Evolutionary conservation across 2,329 filamentous ascomycete species (phyloP).

Genomic region (Fusarium napiforme): DNA sequence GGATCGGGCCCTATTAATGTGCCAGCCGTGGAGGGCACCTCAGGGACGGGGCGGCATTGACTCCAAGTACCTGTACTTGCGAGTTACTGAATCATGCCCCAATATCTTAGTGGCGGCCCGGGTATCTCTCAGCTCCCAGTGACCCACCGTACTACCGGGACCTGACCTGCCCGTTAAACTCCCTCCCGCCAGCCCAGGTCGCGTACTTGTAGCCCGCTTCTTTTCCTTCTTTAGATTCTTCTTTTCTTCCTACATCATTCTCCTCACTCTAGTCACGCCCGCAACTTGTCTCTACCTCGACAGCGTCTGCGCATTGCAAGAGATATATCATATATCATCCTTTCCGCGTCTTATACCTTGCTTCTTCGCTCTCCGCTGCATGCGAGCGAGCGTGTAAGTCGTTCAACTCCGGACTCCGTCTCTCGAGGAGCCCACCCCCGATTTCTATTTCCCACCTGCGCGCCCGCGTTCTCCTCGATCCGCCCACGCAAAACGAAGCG

Average conservation of each 20-base stretch:
- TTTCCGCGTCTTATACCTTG: conserved; percentile 29
- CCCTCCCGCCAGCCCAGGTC: conserved; percentile 36
- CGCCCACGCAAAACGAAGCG: conserved; percentile 27
- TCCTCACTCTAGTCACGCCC: conserved; percentile 20
- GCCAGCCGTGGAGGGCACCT: not conserved
- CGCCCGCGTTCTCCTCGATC: conserved; percentile 36
- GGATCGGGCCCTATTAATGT: conserved; percentile 25
- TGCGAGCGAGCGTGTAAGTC: conserved; percentile 49
- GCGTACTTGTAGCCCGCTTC: conserved; percentile 43
- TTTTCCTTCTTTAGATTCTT: conserved; percentile 35
- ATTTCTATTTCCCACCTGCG: conserved; percentile 39
- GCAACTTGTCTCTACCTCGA: conserved; percentile 2
- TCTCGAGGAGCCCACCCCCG: conserved; percentile 40
- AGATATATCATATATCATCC: conserved; percentile 16
- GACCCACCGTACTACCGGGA: conserved; percentile 43
- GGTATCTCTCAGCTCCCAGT: conserved; percentile 19
- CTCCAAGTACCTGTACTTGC: conserved; percentile 19
- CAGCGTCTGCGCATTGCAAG: not conserved
- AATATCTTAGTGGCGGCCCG: not conserved
- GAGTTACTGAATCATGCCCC: conserved; percentile 20
- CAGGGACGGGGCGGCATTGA: conserved; percentile 20
- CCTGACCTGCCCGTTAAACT: conserved; percentile 40
- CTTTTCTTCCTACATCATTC: conserved; percentile 35
- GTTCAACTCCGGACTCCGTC: conserved; percentile 25
- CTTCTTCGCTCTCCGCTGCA: conserved; percentile 10